Evolutionary conservation across 1,284 basidiomycete species (phyloP), one percentile per base, ranked within the genome.

Genomic region (Inonotus hispidus): DNA sequence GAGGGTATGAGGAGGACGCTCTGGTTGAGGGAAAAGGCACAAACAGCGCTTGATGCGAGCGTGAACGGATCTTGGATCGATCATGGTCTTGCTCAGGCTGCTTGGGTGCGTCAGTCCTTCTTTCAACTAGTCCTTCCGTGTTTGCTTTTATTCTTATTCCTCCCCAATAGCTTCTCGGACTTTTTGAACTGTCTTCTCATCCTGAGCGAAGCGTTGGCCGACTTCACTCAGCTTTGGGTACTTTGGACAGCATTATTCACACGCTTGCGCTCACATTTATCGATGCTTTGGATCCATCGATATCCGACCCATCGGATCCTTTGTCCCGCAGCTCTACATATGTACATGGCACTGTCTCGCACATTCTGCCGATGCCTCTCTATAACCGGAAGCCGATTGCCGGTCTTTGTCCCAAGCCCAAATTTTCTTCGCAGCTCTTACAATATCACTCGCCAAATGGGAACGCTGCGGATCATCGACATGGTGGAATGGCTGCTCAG

Each of bases 101-200:
- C 86, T 63, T 90, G 85, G 86, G 89, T 90, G 71, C 68, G 80
- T 16, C 16, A 14, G 7, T n/a, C 2, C 11, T 43, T 43, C 13
- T 43, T 43, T 72, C 11, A 16, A 13, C 7, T 50, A 37, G 4
- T 60, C 46, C 62, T 49, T 53, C 45, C 46, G 50, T 27, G 58
- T 53, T 35, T 55, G 21, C 23, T 41, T 23, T 45, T 3, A n/a
- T n/a, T 23, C 29, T 49, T 37, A 11, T 46, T 14, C n/a, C 27
- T 38, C n/a, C 4, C 19, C 32, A 14, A n/a, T 49, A 89, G 88
- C 71, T 91, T 32, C 71, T 90, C 23, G 80, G 86, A 2, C 72
- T 89, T 61, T 91, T 90, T 65, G 87, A 90, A 69, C 72, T 88
- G 50, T 88, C 83, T 64, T 78, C 83, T 0, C 86, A 90, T 68